These are phyloP conservation scores for Fusarium circinatum DNA, from an alignment of 2,329 filamentous ascomycete species.

Conservation along the genomic window DNA sequence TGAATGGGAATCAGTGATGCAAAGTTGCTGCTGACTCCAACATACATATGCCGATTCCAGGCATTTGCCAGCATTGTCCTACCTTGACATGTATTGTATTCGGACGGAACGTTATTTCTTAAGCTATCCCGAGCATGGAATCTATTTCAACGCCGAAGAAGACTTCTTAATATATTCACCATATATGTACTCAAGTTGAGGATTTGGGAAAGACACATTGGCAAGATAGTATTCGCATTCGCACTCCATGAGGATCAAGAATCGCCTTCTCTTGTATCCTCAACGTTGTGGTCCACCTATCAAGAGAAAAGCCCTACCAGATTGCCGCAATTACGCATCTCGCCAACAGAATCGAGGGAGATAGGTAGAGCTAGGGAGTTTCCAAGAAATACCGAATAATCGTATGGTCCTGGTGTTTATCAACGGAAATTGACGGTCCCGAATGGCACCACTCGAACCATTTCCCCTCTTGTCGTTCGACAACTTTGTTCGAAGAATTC, in stretches of 20 bases:
- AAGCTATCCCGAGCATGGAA: too few relatives aligned
- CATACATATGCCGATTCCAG: background rate
- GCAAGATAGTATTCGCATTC: conserved; percentile 33
- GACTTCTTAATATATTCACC: background rate
- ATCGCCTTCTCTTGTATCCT: background rate
- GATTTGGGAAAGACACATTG: background rate
- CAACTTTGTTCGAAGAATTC: background rate
- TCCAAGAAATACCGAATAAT: conserved; percentile 43
- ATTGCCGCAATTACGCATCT: conserved; percentile 7
- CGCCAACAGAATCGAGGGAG: background rate
- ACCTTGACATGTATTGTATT: background rate
- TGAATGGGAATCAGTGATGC: background rate
- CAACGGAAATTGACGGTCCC: conserved; percentile 38
- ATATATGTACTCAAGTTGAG: background rate
- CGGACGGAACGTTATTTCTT: too few relatives aligned
- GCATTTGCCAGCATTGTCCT: background rate
- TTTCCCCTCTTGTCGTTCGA: conserved; percentile 33
- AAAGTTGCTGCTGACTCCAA: background rate
- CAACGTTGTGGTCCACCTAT: background rate
- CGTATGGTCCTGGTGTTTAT: conserved; percentile 40
- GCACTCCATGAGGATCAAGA: background rate
- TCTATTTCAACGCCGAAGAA: background rate
- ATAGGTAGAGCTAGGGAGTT: background rate
- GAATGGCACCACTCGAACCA: conserved; percentile 42
- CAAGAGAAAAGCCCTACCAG: conserved; percentile 1